Evolutionary conservation across 805 yeast species (phyloP).

Genomic region (Myxozyma vanderwaltii): DNA sequence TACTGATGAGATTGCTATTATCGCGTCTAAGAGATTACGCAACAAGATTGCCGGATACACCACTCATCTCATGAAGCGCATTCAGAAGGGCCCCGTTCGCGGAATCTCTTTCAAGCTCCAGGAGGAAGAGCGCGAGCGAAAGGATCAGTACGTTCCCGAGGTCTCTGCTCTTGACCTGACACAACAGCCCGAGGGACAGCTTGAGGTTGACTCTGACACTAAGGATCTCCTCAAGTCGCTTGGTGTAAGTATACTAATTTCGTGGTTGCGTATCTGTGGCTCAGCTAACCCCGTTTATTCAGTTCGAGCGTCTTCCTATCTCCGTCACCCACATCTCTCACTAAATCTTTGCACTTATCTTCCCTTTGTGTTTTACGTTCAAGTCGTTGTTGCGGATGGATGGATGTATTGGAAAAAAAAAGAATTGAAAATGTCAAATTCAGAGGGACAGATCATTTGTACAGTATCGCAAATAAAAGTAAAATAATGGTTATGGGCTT

Average conservation of each 20-base stretch:
- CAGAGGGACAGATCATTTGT: conserved; percentile 18
- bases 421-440: not conserved
- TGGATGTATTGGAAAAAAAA: not conserved
- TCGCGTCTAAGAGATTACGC: conserved; percentile 99
- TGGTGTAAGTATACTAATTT: conserved; percentile 68
- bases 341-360: conserved; percentile 40
- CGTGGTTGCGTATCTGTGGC: conserved; percentile 33
- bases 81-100: conserved; percentile 99
- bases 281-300: not conserved
- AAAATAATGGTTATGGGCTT: conserved; percentile 11
- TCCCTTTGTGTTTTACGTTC: not conserved
- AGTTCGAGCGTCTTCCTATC: conserved; percentile 64
- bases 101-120: conserved; percentile 99
- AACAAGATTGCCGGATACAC: conserved; percentile 99
- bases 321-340: conserved; percentile 83
- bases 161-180: conserved; percentile 99
- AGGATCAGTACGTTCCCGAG: conserved; percentile 99
- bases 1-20: conserved; percentile 96
- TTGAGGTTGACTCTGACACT: conserved; percentile 96
- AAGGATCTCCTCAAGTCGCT: conserved; percentile 90
- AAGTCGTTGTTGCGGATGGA: conserved; percentile 12
- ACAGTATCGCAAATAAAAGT: conserved; percentile 25
- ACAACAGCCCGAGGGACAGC: conserved; percentile 84
- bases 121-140: conserved; percentile 99
- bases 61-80: conserved; percentile 99